phyloP scores from a whole-genome alignment of 2,329 filamentous ascomycete genomes.

The Didymella pinodella region DNA sequence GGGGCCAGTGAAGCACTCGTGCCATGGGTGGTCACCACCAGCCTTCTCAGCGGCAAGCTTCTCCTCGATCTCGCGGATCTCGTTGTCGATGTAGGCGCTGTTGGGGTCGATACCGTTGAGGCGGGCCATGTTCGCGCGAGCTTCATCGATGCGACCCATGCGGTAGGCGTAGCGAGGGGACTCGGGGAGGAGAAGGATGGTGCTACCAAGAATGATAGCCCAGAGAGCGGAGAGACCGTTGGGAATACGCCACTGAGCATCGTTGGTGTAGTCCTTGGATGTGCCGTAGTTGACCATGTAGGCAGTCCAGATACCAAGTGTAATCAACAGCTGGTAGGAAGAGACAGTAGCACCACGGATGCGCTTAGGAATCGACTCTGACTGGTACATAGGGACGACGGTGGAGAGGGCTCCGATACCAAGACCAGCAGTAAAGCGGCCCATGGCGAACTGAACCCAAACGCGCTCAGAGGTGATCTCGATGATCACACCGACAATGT shows the following conservation, averaged over 20 bases:
- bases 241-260: slow-evolving; percentile 69
- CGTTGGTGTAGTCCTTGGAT: slow-evolving; percentile 56
- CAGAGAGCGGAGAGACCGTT: slow-evolving; percentile 67
- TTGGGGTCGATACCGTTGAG: slow-evolving; percentile 64
- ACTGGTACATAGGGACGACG: slow-evolving; percentile 67
- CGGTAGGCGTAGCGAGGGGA: slow-evolving; percentile 67
- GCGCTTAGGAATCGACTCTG: slow-evolving; percentile 69
- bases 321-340: slow-evolving; percentile 74
- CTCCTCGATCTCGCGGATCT: slow-evolving; percentile 64
- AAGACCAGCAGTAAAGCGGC: slow-evolving; percentile 69
- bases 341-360: slow-evolving; percentile 70
- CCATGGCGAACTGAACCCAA: slow-evolving; percentile 71
- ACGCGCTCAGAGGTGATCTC: slow-evolving; percentile 66
- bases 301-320: slow-evolving; percentile 68
- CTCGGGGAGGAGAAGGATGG: slow-evolving; percentile 64
- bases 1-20: slow-evolving; percentile 71
- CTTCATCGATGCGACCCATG: slow-evolving; percentile 59
- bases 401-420: slow-evolving; percentile 72
- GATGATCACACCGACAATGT: slow-evolving; percentile 69
- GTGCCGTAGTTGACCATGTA: slow-evolving; percentile 68
- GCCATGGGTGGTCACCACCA: slow-evolving; percentile 47
- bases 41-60: slow-evolving; percentile 63
- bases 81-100: slow-evolving; percentile 61
- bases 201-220: slow-evolving; percentile 61
- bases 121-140: slow-evolving; percentile 61